Evolutionary conservation across 1,284 basidiomycete species (phyloP).

Genomic region (Irpex sp.): DNA sequence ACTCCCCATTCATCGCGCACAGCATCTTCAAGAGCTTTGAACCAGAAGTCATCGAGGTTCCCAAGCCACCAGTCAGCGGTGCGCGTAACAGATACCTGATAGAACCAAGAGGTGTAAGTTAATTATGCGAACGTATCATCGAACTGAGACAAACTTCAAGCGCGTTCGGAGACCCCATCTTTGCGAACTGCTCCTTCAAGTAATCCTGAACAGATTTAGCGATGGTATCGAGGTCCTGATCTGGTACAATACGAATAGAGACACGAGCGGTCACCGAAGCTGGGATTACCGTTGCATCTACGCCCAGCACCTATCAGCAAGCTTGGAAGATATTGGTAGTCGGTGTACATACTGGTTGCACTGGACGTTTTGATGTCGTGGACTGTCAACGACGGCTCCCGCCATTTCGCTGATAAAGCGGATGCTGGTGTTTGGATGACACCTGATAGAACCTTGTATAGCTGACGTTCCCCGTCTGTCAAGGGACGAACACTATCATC

Average conservation of each 20-base stretch:
- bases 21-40: constrained; percentile 78
- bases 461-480: constrained; percentile 61
- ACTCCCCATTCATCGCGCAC: constrained; percentile 84
- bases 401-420: constrained; percentile 73
- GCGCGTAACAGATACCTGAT: constrained; percentile 75
- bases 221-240: constrained; percentile 80
- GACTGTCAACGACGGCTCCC: constrained; percentile 73
- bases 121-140: background rate
- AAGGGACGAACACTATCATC: constrained; percentile 73
- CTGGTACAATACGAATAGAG: constrained; percentile 90
- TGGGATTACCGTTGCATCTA: constrained; percentile 87
- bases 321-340: background rate
- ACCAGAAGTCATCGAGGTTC: constrained; percentile 78
- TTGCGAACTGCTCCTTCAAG: constrained; percentile 59
- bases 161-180: constrained; percentile 65
- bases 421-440: constrained; percentile 66
- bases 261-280: constrained; percentile 77
- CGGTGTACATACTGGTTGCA: constrained; percentile 56
- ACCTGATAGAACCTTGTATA: constrained; percentile 67
- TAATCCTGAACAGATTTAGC: constrained; percentile 58
- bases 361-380: constrained; percentile 73
- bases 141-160: constrained; percentile 47
- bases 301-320: background rate
- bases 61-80: constrained; percentile 97
- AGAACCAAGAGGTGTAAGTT: background rate